Conservation (phyloP, 768 basidiomycete species). For the Termitomyces sp. region DNA sequence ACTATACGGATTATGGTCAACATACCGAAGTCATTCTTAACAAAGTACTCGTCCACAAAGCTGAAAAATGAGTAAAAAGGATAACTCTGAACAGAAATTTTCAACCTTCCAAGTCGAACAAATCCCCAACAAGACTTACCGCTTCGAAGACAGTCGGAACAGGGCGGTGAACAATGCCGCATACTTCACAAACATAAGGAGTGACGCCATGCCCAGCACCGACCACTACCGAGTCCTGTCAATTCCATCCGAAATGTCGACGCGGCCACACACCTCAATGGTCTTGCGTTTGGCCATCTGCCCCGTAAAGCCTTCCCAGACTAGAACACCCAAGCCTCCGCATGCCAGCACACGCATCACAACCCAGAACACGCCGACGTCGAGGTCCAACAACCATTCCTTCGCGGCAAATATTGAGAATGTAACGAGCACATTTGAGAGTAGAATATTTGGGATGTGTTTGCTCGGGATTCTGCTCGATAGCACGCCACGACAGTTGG, state of each 20-base stretch:
- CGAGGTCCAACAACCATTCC: constrained; percentile 59
- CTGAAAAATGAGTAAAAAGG: constrained; percentile 64
- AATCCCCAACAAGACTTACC: constrained; percentile 38
- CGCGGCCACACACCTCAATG: constrained; percentile 48
- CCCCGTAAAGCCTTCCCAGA: constrained; percentile 55
- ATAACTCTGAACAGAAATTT: constrained; percentile 47
- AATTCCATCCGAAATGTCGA: constrained; percentile 1
- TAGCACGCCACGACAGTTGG: constrained; percentile 14
- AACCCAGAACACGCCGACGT: constrained; percentile 74
- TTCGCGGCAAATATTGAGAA: constrained; percentile 58
- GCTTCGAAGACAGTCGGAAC: constrained; percentile 59
- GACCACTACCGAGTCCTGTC: constrained; percentile 49
- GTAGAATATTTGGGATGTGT: constrained; percentile 48
- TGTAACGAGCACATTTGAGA: constrained; percentile 62
- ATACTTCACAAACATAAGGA: constrained; percentile 65
- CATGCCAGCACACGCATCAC: constrained; percentile 68
- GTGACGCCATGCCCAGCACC: constrained; percentile 59
- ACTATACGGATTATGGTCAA: background rate
- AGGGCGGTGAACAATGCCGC: constrained; percentile 64
- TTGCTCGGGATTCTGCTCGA: constrained; percentile 44
- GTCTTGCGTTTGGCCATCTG: constrained; percentile 47
- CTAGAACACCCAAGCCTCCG: constrained; percentile 59
- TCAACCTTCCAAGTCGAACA: background rate
- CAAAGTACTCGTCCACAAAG: constrained; percentile 58
- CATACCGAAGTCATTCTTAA: constrained; percentile 44